Base-by-base conservation (phyloP, 2,329 filamentous ascomycete genomes). In the Apiospora aurea region DNA sequence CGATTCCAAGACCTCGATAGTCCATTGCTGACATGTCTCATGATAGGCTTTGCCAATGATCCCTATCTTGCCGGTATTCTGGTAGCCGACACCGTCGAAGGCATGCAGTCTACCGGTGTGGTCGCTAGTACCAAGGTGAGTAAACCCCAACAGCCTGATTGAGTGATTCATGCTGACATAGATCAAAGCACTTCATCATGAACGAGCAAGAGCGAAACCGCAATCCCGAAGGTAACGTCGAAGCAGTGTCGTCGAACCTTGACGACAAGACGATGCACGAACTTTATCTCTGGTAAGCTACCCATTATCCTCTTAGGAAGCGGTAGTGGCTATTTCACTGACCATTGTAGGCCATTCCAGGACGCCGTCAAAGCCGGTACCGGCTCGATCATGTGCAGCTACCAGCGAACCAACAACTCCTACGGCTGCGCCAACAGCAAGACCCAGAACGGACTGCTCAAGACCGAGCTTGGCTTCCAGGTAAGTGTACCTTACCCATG, bases 131-230 rank as follows among this genome's bases (percentile, higher is more conserved):
- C 84, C 43, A 89, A 89, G 80, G 86, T 86, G 76, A 16, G 26
- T 41, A 1, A 26, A 57, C 0, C 14, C 26, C 18, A 21, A 44
- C 18, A 6, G 26, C 3, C 26, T 29, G 26, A 29, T 29, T 3
- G 26, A 2, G 10, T 34, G 16, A 34, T 11, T 1, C 1, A 26
- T 75, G 51, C 74, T 53, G 18, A 34, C 6, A 44, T 1, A 2
- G 18, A 8, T 38, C 13, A 2, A 21, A 49, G 90, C 92, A 94
- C 77, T 92, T 86, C 68, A 82, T 94, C 18, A 86, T 83, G 64
- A 93, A 94, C 74, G 94, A 97, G 80, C 94, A 97, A 79, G 94
- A 97, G 79, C 91, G 83, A 10, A 84, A 86, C 87, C 92, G 87
- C 83, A 92, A 82, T 87, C 92, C 89, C 81, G 88, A 86, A 70